Evolutionary conservation across 129 eudicot species (phyloP).

Genomic region (Flaveria trinervia): DNA sequence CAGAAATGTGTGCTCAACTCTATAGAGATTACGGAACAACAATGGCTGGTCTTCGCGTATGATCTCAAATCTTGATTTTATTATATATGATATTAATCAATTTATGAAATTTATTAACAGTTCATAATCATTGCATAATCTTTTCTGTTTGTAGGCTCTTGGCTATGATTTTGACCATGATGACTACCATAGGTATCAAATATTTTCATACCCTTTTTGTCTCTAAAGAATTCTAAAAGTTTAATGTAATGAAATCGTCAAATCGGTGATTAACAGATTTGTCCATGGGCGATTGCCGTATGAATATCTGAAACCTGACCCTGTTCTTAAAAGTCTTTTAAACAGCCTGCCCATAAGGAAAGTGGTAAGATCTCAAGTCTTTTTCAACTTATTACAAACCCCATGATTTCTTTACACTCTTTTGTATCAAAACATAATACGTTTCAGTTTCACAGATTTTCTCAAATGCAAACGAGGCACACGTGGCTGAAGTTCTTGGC

Average conservation of each 20-base stretch:
- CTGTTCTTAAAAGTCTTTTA: slow-evolving; percentile 62
- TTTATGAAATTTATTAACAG: background rate
- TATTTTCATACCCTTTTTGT: background rate
- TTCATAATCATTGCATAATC: background rate
- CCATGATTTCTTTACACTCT: background rate
- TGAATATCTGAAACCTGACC: slow-evolving; percentile 73
- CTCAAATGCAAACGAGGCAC: slow-evolving; percentile 90
- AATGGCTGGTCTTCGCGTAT: slow-evolving; percentile 56
- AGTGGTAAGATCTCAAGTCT: slow-evolving; percentile 22
- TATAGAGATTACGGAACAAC: slow-evolving; percentile 95
- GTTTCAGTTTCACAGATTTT: slow-evolving; percentile 51
- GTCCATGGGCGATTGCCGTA: slow-evolving; percentile 93
- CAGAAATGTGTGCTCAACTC: slow-evolving; percentile 58
- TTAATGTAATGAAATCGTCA: background rate
- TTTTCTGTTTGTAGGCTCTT: slow-evolving; percentile 13
- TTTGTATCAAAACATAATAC: too few relatives aligned
- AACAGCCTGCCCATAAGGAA: slow-evolving; percentile 77
- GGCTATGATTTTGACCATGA: slow-evolving; percentile 73
- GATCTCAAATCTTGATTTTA: slow-evolving; percentile 9
- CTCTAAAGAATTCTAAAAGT: background rate
- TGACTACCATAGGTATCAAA: slow-evolving; percentile 74
- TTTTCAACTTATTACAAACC: background rate
- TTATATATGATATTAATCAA: too few relatives aligned
- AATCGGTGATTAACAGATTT: slow-evolving; percentile 38
- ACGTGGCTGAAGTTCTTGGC: slow-evolving; percentile 68